Base-by-base conservation (phyloP, 768 basidiomycete species). In the Grammothele lineata region DNA sequence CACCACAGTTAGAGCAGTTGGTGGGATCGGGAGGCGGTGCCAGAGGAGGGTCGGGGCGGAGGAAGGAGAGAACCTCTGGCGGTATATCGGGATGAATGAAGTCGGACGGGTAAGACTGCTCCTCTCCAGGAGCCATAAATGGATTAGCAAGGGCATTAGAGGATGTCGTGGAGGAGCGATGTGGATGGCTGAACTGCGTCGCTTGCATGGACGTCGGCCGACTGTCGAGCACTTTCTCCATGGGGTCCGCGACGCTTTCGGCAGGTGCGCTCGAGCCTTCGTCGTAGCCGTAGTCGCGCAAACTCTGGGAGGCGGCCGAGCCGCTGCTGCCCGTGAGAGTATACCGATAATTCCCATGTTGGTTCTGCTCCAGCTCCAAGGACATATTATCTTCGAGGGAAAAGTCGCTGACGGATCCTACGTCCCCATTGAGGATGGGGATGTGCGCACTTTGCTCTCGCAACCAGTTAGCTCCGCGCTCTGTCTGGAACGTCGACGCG, bases 1-100 rank as follows among this genome's bases (percentile, higher is more conserved):
- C 64, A 12, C 85, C 86, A 56, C 94, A 97, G 37, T 80, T 78
- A 1, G 91, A 92, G 64, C 94, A 97, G 40, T 81, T 78, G 1
- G 92, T 91, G 15, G 88, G 76, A 37, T 75, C 72, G 21, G 78
- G 77, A 7, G 76, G 71, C 10, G 84, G 78, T n/a, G 83, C 76
- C 4, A 76, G 70, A 8, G 84, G 78, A 18, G 84, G 76, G 1
- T 67, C 58, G 3, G 74, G 68, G 1, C 70, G 70, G 47, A 61
- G 50, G 41, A 59, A 62, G 7, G 57, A 77, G 12, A 83, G 69
- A 1, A 80, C 68, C 47, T 85, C 80, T 0, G 69, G 65, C 8
- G 73, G 72, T 25, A 76, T 75, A 52, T 67, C 69, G 26, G 64
- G 65, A 12, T 65, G 56, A 14, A 67, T 62, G 32, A 55, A 59